Evolutionary conservation across 768 basidiomycete species (phyloP).

Genomic region (Macrolepiota dolichaula): DNA sequence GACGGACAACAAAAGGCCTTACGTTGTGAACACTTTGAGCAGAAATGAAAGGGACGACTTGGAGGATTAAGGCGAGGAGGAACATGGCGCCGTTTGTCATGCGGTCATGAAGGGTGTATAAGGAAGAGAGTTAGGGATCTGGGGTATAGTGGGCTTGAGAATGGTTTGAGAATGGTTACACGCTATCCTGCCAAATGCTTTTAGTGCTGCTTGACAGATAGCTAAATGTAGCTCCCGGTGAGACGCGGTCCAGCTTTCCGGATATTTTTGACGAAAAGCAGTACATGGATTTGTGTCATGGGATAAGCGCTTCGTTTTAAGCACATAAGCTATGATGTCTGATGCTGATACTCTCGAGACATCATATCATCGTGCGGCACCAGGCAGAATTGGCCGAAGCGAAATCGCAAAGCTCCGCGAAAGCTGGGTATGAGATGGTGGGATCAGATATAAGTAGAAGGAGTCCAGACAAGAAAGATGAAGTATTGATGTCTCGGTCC

Average conservation of each 20-base stretch:
- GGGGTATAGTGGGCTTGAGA: not conserved
- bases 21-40: conserved; percentile 15
- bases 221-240: not conserved
- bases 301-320: conserved; percentile 1
- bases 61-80: not conserved
- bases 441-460: too few species aligned
- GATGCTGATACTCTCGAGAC: not conserved
- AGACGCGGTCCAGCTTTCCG: not conserved
- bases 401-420: too few species aligned
- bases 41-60: not conserved
- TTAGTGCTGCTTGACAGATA: not conserved
- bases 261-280: not conserved
- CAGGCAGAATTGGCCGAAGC: too few species aligned
- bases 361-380: not conserved
- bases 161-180: not conserved
- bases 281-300: not conserved
- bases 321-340: not conserved
- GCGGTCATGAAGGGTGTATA: not conserved
- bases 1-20: not conserved
- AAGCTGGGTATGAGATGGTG: too few species aligned
- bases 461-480: too few species aligned
- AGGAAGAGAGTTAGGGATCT: not conserved
- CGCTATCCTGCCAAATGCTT: not conserved
- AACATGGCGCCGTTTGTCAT: not conserved
- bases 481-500: too few species aligned